phyloP scores from a whole-genome alignment of 2,329 filamentous ascomycete genomes.

The Colletotrichum brevisporum region DNA sequence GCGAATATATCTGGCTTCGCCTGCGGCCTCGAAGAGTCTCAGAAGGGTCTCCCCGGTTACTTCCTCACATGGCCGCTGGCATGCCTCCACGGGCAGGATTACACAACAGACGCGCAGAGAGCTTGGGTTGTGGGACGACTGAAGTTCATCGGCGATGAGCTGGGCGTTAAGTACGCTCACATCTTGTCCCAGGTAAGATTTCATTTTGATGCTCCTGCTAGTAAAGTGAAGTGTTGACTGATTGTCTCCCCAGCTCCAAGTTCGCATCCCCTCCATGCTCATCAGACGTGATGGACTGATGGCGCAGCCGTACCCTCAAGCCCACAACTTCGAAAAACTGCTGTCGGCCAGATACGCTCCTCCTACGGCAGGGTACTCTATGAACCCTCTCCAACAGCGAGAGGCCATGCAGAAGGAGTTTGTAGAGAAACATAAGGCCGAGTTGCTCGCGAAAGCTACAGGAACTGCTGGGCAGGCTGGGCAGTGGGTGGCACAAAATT shows the following conservation, averaged over 20 bases:
- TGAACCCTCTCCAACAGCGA: constrained; percentile 63
- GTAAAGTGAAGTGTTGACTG: constrained; percentile 1
- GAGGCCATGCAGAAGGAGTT: constrained; percentile 63
- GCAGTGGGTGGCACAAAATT: constrained; percentile 55
- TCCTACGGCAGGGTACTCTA: constrained; percentile 52
- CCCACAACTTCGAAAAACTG: constrained; percentile 61
- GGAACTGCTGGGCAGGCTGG: constrained; percentile 53
- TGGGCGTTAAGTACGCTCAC: constrained; percentile 72
- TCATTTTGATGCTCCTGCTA: not conserved
- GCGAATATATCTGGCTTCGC: constrained; percentile 61
- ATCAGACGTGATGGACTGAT: constrained; percentile 68
- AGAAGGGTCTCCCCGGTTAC: constrained; percentile 70
- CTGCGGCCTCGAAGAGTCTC: constrained; percentile 63
- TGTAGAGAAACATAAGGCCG: constrained; percentile 59
- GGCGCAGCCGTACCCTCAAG: constrained; percentile 58
- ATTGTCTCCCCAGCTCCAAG: constrained; percentile 59
- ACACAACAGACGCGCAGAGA: constrained; percentile 70
- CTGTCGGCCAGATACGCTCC: constrained; percentile 55
- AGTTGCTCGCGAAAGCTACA: constrained; percentile 57
- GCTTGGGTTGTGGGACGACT: constrained; percentile 69
- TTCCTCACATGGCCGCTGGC: constrained; percentile 73
- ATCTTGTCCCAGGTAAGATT: constrained; percentile 66
- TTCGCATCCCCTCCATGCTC: constrained; percentile 74
- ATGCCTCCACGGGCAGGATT: constrained; percentile 69
- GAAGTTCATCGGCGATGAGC: constrained; percentile 66